Conservation (phyloP, 148 eudicot species). For the Limonium bicolor region DNA sequence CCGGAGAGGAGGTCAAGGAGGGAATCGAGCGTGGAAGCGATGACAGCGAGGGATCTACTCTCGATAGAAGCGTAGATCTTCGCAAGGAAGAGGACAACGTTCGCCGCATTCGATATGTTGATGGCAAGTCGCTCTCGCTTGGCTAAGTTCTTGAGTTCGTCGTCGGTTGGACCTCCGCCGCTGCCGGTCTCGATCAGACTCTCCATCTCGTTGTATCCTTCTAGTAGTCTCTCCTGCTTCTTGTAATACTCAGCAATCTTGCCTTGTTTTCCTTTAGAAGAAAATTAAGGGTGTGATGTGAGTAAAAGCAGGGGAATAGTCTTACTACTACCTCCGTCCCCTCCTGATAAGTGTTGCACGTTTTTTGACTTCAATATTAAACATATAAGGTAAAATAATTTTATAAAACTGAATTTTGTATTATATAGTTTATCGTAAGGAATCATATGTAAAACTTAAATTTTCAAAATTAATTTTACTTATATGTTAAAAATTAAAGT, state of each 20-base stretch:
- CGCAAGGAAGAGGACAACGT: conserved; percentile 26
- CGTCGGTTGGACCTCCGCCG: conserved; percentile 25
- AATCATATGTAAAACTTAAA: no score
- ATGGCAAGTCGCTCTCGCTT: conserved; percentile 27
- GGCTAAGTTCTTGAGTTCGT: conserved; percentile 33
- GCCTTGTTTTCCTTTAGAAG: conserved; percentile 19
- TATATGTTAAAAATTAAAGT: no score
- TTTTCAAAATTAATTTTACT: no score
- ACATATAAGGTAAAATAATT: no score
- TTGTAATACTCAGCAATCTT: conserved; percentile 30
- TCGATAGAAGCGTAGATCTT: conserved; percentile 37
- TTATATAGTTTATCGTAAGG: no score
- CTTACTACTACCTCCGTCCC: not conserved
- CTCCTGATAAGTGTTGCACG: no score
- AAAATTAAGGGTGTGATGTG: not conserved
- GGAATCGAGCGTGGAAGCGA: conserved; percentile 47
- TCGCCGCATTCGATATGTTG: conserved; percentile 26
- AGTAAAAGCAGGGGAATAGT: not conserved
- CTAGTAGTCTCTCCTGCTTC: conserved; percentile 28
- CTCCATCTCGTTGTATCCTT: conserved; percentile 34
- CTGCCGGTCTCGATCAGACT: conserved; percentile 19
- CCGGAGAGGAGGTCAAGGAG: conserved; percentile 44
- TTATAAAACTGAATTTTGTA: no score
- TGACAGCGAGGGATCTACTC: conserved; percentile 43
- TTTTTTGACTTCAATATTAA: no score